phyloP scores from a whole-genome alignment of 768 basidiomycete species.

The Trametes cubensis region DNA sequence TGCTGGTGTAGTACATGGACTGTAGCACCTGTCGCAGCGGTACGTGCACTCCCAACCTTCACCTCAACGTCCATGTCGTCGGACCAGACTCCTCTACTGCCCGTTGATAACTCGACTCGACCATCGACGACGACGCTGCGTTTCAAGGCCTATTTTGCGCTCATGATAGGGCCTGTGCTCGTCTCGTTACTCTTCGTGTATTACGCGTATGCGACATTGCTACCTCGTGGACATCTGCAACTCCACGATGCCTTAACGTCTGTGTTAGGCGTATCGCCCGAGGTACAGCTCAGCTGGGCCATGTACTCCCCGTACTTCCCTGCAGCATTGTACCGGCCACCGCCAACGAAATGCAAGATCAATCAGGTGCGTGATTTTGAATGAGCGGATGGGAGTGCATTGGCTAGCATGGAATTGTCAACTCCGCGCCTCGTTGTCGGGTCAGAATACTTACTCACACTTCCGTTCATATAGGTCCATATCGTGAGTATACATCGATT shows the following conservation, averaged over 20 bases:
- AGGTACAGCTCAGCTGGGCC: constrained; percentile 47
- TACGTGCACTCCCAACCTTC: neutral
- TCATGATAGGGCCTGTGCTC: neutral
- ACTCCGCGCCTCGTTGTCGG: no score
- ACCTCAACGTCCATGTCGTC: neutral
- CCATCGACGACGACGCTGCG: neutral
- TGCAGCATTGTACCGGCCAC: constrained; percentile 45
- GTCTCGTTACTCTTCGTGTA: constrained; percentile 11
- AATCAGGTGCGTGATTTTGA: constrained; percentile 31
- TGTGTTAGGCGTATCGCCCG: constrained; percentile 18
- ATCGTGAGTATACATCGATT: constrained; percentile 44
- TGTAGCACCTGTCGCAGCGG: neutral
- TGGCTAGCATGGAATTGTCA: no score
- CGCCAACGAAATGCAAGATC: constrained; percentile 49
- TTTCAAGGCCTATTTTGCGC: neutral
- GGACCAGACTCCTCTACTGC: neutral
- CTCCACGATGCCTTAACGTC: neutral
- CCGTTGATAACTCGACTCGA: neutral
- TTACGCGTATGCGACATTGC: constrained; percentile 7
- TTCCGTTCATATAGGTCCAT: constrained; percentile 47
- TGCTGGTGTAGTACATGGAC: neutral
- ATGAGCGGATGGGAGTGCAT: no score
- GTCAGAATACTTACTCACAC: neutral
- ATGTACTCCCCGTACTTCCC: constrained; percentile 65
- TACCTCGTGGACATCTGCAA: neutral